These are phyloP conservation scores for Amborella trichopoda DNA, from an alignment of 164 flowering plant species.

Conservation along the genomic window DNA sequence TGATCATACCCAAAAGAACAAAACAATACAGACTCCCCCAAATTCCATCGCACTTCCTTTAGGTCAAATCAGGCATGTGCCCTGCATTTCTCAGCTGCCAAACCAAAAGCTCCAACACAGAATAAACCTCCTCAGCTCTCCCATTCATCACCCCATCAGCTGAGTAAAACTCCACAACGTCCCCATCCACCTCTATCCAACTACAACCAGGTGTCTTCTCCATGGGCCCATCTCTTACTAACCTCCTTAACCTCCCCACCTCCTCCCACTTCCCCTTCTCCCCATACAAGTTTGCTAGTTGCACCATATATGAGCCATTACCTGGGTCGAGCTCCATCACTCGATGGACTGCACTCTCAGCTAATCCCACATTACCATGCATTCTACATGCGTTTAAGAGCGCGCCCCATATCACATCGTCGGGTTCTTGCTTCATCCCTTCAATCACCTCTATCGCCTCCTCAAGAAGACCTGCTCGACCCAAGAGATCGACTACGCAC, in stretches of 20 bases:
- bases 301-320: conserved; percentile 47
- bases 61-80: no score
- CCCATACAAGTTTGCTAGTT: conserved; percentile 58
- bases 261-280: conserved; percentile 65
- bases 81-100: no score
- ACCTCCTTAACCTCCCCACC: conserved; percentile 30
- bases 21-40: no score
- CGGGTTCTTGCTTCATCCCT: conserved; percentile 34
- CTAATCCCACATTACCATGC: conserved; percentile 41
- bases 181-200: conserved; percentile 60
- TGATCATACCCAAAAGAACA: no score
- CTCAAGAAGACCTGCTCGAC: conserved; percentile 35
- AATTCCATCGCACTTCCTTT: no score
- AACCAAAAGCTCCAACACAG: no score
- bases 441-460: conserved; percentile 32
- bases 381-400: conserved; percentile 45
- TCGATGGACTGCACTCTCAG: conserved; percentile 38
- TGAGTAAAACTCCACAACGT: conserved; percentile 51
- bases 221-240: conserved; percentile 26
- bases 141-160: no score
- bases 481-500: conserved; percentile 32
- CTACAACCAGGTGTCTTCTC: conserved; percentile 66
- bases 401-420: conserved; percentile 49
- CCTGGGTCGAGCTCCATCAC: conserved; percentile 45
- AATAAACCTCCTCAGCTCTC: no score